phyloP scores from a whole-genome alignment of 78 protist species.

The Pigoraptor vietnamica region DNA sequence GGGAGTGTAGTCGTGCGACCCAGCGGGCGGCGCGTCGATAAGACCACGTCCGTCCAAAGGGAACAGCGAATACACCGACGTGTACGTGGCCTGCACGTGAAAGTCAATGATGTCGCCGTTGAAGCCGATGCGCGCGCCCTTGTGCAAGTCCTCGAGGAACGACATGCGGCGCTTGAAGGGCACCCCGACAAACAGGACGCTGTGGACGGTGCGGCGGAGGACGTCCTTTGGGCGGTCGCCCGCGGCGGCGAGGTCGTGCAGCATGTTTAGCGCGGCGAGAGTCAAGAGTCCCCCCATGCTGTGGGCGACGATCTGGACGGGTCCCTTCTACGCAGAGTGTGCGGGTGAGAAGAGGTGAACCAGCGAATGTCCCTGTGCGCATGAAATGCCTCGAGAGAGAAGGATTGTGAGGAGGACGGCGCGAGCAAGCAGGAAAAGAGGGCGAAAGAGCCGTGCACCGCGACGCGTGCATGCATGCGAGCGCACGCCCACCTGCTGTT shows the following conservation, averaged over 20 bases:
- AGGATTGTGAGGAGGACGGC: too few species aligned
- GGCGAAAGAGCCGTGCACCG: too few species aligned
- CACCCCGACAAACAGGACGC: not conserved
- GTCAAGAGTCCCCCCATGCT: not conserved
- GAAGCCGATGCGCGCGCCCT: not conserved
- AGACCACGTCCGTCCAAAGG: not conserved
- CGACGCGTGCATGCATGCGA: not conserved
- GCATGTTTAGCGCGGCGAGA: not conserved
- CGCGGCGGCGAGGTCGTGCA: not conserved
- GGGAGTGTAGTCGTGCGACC: not conserved
- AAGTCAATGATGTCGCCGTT: not conserved
- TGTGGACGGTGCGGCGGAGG: not conserved
- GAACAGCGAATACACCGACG: not conserved
- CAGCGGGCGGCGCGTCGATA: not conserved
- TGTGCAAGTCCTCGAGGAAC: not conserved
- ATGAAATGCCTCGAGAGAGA: too few species aligned
- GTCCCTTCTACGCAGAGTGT: not conserved
- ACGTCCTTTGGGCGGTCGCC: not conserved
- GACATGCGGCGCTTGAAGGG: not conserved
- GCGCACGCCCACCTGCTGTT: not conserved
- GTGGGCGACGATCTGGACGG: not conserved
- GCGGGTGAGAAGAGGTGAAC: too few species aligned
- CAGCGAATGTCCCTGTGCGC: too few species aligned
- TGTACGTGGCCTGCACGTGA: not conserved
- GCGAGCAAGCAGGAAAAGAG: too few species aligned